Evolutionary conservation across 805 yeast genomes (phyloP).

Genomic region (Maudiozyma turicensis): DNA sequence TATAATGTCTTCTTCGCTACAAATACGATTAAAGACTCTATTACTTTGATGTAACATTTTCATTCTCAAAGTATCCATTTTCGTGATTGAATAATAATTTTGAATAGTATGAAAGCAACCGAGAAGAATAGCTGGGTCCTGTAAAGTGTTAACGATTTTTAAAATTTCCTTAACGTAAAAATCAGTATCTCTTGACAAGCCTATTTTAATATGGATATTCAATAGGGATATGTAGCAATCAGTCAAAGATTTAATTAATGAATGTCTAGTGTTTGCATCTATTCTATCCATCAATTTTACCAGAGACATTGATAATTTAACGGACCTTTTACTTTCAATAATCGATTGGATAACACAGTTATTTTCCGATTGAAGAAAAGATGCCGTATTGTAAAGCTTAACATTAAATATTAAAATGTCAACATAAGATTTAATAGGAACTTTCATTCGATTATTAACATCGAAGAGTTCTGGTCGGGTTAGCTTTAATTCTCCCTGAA

Average conservation of each 20-base stretch:
- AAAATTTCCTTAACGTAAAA: conserved; percentile 44
- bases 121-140: conserved; percentile 22
- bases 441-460: conserved; percentile 13
- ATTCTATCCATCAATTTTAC: conserved; percentile 32
- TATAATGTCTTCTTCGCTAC: conserved; percentile 19
- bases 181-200: conserved; percentile 49
- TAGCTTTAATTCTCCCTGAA: conserved; percentile 10
- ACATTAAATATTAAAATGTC: conserved; percentile 24
- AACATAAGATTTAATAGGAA: conserved; percentile 16
- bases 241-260: conserved; percentile 29
- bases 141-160: conserved; percentile 27
- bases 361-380: conserved; percentile 12
- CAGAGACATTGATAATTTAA: conserved; percentile 45
- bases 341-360: conserved; percentile 18
- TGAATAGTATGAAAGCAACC: conserved; percentile 11
- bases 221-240: conserved; percentile 34
- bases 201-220: conserved; percentile 36
- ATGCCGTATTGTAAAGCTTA: conserved; percentile 11
- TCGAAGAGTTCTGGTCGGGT: conserved; percentile 18
- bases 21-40: conserved; percentile 18
- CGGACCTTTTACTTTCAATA: conserved; percentile 37
- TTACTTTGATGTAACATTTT: conserved; percentile 11
- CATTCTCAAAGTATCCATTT: conserved; percentile 7
- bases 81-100: conserved; percentile 17
- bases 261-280: conserved; percentile 29